Conservation (phyloP, 345 rosid species). For the Eucalyptus globulus region DNA sequence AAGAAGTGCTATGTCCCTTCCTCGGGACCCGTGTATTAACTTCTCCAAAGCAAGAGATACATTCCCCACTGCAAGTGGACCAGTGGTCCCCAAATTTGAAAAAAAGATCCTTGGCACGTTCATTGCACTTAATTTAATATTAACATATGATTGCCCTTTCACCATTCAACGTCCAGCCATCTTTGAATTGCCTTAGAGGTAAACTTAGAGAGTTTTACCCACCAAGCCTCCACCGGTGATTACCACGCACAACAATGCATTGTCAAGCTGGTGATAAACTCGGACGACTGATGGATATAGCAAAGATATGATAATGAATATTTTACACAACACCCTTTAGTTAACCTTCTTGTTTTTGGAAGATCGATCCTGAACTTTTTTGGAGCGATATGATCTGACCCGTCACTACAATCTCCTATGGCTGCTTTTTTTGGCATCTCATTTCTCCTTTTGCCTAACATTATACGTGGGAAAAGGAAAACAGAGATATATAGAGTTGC, state of each 20-base stretch:
- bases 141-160: not conserved
- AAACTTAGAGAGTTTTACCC: not conserved
- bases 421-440: not conserved
- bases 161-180: not conserved
- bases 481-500: not conserved
- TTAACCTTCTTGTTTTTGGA: not conserved
- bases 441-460: not conserved
- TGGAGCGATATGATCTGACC: not conserved
- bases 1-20: not conserved
- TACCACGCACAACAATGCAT: not conserved
- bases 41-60: not conserved
- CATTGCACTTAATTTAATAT: not conserved
- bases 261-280: not conserved
- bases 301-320: not conserved
- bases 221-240: not conserved
- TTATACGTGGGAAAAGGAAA: not conserved
- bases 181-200: not conserved
- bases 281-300: not conserved
- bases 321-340: not conserved
- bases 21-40: not conserved
- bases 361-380: not conserved
- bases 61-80: not conserved
- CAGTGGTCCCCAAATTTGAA: not conserved
- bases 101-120: not conserved
- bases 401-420: not conserved